phyloP scores from a whole-genome alignment of 1,284 basidiomycete genomes.

The Pseudozyma thailandica region DNA sequence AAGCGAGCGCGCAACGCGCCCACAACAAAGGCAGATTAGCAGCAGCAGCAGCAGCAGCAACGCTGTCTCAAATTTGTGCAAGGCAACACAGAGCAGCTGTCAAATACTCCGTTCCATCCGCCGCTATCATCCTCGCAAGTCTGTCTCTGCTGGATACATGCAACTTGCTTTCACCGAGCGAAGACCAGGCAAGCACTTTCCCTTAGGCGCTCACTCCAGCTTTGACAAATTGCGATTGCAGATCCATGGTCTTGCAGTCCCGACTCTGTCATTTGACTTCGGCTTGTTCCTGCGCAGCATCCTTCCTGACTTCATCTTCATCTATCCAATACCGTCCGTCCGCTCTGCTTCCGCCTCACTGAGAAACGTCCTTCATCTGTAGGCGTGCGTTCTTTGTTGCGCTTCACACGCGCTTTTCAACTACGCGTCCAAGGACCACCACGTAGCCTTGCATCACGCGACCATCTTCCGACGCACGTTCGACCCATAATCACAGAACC shows the following conservation, averaged over 20 bases:
- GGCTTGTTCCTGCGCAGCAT: too few relatives aligned
- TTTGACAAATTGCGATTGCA: background rate
- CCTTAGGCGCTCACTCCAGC: too few relatives aligned
- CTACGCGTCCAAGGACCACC: conserved; percentile 6
- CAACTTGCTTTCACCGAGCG: background rate
- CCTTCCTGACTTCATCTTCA: background rate
- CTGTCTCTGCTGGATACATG: background rate
- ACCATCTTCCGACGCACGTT: background rate
- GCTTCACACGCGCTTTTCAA: background rate
- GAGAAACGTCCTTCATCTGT: background rate
- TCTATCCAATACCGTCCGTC: too few relatives aligned
- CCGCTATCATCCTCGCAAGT: background rate
- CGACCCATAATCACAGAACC: conserved; percentile 5
- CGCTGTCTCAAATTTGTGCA: background rate
- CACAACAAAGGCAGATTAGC: conserved; percentile 13
- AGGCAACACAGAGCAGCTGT: background rate
- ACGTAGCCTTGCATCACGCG: conserved; percentile 16
- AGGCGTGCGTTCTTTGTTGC: background rate
- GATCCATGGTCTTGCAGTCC: too few relatives aligned
- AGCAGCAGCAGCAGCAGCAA: too few relatives aligned
- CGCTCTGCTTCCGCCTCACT: background rate
- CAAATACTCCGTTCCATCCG: background rate
- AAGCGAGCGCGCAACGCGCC: conserved; percentile 24
- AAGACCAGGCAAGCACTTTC: too few relatives aligned
- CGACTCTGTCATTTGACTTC: too few relatives aligned